Base-by-base conservation (phyloP, 2,329 filamentous ascomycete genomes). In the Alternaria consortialis region DNA sequence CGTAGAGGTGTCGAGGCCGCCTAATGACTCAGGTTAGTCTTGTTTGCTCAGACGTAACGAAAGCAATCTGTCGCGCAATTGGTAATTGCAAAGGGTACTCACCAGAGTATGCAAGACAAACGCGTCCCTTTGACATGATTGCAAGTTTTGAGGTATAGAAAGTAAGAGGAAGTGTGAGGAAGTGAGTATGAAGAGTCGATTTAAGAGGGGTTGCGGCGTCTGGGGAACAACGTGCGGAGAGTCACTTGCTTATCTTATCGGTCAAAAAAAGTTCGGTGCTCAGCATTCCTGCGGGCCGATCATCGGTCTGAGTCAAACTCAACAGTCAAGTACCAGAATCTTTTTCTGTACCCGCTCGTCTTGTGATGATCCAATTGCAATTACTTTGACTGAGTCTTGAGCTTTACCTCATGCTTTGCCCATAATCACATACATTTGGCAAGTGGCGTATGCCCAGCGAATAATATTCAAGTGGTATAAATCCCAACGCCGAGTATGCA, bases 1-100 rank as follows among this genome's bases (percentile, higher is more conserved):
- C 63, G 84, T 85, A 73, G 83, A 85, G 69, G 86, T 88, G 73
- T 88, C 86, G 64, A 88, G 82, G 73, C 86, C 86, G 75, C 86
- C 77, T 77, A 56, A 58, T 72, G 66, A 72, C 59, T 71, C 65
- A 67, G 47, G 67, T 75, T 54, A 77, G 71, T 65, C 20, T 31
- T 50, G 58, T 60, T 36, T 51, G 58, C 50, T 17, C 12, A 13
- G n/a, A 32, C n/a, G 20, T 4, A 31, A 25, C 43, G 40, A 23
- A 12, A 13, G 40, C 34, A 53, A 34, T 40, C 12, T 7, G 17
- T 13, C 44, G n/a, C 34, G 29, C 2, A 3, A 23, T 2, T 8
- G 4, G 1, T 17, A 23, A 20, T 32, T 20, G 17, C 2, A 29
- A 9, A 25, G 4, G 4, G 7, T 27, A 59, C 73, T 42, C 71